phyloP scores from a whole-genome alignment of 306 rosid genomes.

The Trifolium fragiferum region DNA sequence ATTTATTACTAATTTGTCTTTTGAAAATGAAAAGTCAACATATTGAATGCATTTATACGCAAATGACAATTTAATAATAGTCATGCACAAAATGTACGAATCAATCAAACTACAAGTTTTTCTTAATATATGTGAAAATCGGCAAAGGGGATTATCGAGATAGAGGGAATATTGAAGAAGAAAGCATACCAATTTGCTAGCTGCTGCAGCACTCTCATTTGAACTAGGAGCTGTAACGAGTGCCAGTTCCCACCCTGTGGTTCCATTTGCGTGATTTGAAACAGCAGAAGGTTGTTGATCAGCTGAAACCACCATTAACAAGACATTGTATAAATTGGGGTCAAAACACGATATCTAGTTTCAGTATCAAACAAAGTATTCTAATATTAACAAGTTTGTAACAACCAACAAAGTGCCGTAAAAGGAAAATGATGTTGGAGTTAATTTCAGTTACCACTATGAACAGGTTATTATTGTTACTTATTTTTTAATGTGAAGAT shows the following conservation, averaged over 20 bases:
- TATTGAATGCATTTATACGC: too few species aligned
- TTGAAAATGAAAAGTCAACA: too few species aligned
- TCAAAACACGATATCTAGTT: slow-evolving; percentile 5
- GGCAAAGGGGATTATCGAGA: too few species aligned
- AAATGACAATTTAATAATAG: too few species aligned
- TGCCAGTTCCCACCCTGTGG: slow-evolving; percentile 97
- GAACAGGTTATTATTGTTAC: slow-evolving; percentile 12
- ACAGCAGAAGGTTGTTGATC: slow-evolving; percentile 68
- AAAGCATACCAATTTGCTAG: slow-evolving; percentile 83
- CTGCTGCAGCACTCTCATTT: slow-evolving; percentile 71
- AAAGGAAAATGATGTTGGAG: slow-evolving; percentile 18
- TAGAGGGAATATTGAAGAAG: too few species aligned
- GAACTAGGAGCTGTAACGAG: slow-evolving; percentile 98
- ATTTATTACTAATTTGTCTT: not conserved
- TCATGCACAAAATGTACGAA: too few species aligned
- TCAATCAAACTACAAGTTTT: too few species aligned
- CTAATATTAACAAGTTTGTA: not conserved
- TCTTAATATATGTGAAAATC: too few species aligned
- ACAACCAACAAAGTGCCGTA: not conserved
- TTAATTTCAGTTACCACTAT: slow-evolving; percentile 22
- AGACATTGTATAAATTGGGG: slow-evolving; percentile 19
- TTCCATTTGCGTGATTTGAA: slow-evolving; percentile 69
- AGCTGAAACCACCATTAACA: slow-evolving; percentile 54
- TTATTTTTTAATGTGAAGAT: slow-evolving; percentile 20
- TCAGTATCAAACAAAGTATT: slow-evolving; percentile 11